Percentiles rank a stretch among this genome's conserved stretches.
Conservation (phyloP, 2,329 filamentous ascomycete species). For the Aspergillus sergii region DNA sequence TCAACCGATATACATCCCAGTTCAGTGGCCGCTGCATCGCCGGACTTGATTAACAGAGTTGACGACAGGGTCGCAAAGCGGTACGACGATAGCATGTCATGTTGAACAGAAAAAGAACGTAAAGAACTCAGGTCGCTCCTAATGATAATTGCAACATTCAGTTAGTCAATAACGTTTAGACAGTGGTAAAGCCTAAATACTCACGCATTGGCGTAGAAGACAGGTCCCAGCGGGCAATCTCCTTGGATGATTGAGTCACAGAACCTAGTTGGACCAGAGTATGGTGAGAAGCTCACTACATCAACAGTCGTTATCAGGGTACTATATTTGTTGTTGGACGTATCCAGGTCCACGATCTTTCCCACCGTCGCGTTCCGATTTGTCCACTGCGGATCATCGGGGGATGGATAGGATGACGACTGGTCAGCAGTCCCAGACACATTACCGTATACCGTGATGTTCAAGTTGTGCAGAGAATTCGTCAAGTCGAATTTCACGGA, state of each 20-base stretch:
- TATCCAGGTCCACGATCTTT: conserved; percentile 73
- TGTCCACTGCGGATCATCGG: conserved; percentile 62
- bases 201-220: conserved; percentile 63
- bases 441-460: conserved; percentile 85
- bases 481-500: conserved; percentile 72
- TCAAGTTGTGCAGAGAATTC: conserved; percentile 65
- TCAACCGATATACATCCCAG: conserved; percentile 81
- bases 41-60: conserved; percentile 74
- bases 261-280: conserved; percentile 61
- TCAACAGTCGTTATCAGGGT: conserved; percentile 74
- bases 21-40: conserved; percentile 63
- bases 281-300: conserved; percentile 77
- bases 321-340: conserved; percentile 63
- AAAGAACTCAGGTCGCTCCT: conserved; percentile 55
- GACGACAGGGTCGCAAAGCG: conserved; percentile 80
- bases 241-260: conserved; percentile 64
- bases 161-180: background rate
- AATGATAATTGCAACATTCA: background rate
- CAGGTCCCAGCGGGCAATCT: conserved; percentile 73
- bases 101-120: conserved; percentile 72
- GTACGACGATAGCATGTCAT: conserved; percentile 80
- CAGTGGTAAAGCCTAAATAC: conserved; percentile 20
- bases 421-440: conserved; percentile 70
- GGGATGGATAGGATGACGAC: conserved; percentile 59
- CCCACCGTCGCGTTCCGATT: conserved; percentile 65